A percentile compares a stretch with the other conserved stretches of the same genome.
These are phyloP conservation scores for Globisporangium apiculatum DNA, from an alignment of 352 stramenopile genomes.

Conservation along the genomic window DNA sequence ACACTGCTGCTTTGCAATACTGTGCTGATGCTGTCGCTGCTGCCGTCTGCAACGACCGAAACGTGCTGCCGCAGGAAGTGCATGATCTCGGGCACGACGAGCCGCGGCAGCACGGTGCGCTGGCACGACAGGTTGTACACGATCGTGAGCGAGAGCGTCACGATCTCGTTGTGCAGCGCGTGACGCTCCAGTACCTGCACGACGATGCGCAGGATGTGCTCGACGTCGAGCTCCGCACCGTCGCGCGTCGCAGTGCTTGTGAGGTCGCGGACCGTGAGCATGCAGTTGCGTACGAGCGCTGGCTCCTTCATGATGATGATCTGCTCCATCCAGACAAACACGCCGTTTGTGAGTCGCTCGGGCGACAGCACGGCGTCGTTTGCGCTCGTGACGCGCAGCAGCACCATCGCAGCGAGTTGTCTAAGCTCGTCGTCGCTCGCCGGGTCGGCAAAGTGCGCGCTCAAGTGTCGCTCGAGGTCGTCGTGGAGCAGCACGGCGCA, in stretches of 20 bases:
- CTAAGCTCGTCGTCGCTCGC: conserved; percentile 41
- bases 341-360: conserved; percentile 49
- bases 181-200: conserved; percentile 57
- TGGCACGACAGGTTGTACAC: conserved; percentile 78
- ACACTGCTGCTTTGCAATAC: background rate
- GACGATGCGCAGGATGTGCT: conserved; percentile 57
- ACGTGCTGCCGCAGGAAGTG: conserved; percentile 42
- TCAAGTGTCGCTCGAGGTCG: conserved; percentile 56
- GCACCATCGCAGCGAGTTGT: conserved; percentile 63
- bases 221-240: conserved; percentile 45
- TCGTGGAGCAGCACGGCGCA: conserved; percentile 67
- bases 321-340: conserved; percentile 76
- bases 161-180: conserved; percentile 32
- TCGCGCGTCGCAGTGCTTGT: conserved; percentile 53
- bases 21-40: background rate
- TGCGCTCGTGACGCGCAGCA: conserved; percentile 60
- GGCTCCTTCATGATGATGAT: conserved; percentile 72
- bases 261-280: conserved; percentile 69
- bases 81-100: conserved; percentile 54
- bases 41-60: conserved; percentile 3
- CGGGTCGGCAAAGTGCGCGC: conserved; percentile 38
- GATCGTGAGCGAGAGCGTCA: conserved; percentile 60
- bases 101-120: conserved; percentile 26
- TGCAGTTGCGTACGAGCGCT: conserved; percentile 66
- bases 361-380: conserved; percentile 63